phyloP scores from a whole-genome alignment of 2,329 filamentous ascomycete genomes.

The Dactylellina haptotyla region DNA sequence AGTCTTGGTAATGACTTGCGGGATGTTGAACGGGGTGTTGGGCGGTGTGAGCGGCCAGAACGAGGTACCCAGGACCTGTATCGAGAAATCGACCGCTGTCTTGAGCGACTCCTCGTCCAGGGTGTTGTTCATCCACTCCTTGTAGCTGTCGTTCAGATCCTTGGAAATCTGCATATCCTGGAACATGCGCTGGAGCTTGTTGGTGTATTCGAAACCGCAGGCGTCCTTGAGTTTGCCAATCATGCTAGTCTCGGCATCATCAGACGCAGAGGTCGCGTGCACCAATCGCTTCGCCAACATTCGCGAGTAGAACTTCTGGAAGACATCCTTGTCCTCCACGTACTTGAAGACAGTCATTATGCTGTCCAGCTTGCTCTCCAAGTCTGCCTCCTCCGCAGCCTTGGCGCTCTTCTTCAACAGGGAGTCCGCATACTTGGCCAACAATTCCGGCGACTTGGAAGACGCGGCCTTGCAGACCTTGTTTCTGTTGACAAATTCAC shows the following conservation, averaged over 20 bases:
- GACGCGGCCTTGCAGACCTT: constrained; percentile 93
- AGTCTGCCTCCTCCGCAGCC: constrained; percentile 89
- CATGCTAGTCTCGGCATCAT: constrained; percentile 98
- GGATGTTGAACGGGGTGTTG: constrained; percentile 86
- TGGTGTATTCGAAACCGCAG: constrained; percentile 98
- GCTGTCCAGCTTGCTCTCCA: constrained; percentile 86
- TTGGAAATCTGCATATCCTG: constrained; percentile 99
- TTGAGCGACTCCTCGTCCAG: constrained; percentile 73
- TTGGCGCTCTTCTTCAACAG: constrained; percentile 92
- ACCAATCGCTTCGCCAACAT: constrained; percentile 95
- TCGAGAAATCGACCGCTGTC: constrained; percentile 81
- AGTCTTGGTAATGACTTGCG: constrained; percentile 82
- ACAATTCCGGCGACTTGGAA: constrained; percentile 90
- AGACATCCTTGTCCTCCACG: constrained; percentile 99
- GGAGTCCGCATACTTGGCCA: constrained; percentile 95
- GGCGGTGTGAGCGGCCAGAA: constrained; percentile 95
- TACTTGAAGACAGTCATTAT: constrained; percentile 99
- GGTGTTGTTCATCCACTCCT: constrained; percentile 76
- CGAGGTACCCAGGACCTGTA: constrained; percentile 91
- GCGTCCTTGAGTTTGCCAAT: constrained; percentile 99
- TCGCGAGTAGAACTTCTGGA: constrained; percentile 98
- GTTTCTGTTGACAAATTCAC: constrained; percentile 98
- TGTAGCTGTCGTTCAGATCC: constrained; percentile 90
- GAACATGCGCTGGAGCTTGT: constrained; percentile 99
- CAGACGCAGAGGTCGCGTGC: constrained; percentile 92